phyloP scores from a whole-genome alignment of 2,329 filamentous ascomycete genomes.

The Aulographum hederae region DNA sequence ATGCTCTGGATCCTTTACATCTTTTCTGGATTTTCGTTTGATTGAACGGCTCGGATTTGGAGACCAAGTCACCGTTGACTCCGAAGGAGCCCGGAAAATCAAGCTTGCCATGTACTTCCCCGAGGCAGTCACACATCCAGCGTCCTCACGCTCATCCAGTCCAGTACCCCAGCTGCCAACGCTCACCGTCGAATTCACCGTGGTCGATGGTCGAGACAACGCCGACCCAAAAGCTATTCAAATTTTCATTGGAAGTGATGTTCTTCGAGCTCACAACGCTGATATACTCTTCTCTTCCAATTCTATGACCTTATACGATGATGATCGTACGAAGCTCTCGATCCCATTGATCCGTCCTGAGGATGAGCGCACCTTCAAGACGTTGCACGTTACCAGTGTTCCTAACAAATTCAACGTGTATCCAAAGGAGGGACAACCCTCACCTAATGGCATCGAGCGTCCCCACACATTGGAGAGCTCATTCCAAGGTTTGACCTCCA shows the following conservation, averaged over 20 bases:
- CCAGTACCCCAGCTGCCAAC: slow-evolving; percentile 65
- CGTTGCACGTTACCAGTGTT: slow-evolving; percentile 42
- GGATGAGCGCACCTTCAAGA: slow-evolving; percentile 63
- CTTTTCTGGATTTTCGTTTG: slow-evolving; percentile 59
- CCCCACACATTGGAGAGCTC: too few relatives aligned
- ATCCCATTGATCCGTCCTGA: slow-evolving; percentile 88
- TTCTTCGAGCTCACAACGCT: slow-evolving; percentile 67
- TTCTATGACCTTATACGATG: slow-evolving; percentile 69
- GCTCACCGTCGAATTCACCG: slow-evolving; percentile 62
- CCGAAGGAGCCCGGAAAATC: slow-evolving; percentile 49
- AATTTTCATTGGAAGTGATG: slow-evolving; percentile 79
- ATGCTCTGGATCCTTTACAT: slow-evolving; percentile 81
- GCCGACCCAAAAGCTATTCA: slow-evolving; percentile 49
- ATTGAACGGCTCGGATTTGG: slow-evolving; percentile 56
- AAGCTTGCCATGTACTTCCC: slow-evolving; percentile 75
- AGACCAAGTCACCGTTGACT: slow-evolving; percentile 45
- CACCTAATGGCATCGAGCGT: background rate
- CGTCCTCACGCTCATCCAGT: slow-evolving; percentile 54
- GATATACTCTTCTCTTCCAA: slow-evolving; percentile 89
- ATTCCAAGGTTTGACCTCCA: background rate
- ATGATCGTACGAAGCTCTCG: slow-evolving; percentile 70
- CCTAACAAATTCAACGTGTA: slow-evolving; percentile 2
- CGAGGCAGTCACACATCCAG: slow-evolving; percentile 67
- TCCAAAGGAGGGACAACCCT: slow-evolving; percentile 3
- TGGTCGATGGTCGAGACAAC: slow-evolving; percentile 38